A percentile compares a stretch with the other conserved stretches of the same genome.
phyloP scores from a whole-genome alignment of 164 flowering plant species.

The Chimonanthus salicifolius region DNA sequence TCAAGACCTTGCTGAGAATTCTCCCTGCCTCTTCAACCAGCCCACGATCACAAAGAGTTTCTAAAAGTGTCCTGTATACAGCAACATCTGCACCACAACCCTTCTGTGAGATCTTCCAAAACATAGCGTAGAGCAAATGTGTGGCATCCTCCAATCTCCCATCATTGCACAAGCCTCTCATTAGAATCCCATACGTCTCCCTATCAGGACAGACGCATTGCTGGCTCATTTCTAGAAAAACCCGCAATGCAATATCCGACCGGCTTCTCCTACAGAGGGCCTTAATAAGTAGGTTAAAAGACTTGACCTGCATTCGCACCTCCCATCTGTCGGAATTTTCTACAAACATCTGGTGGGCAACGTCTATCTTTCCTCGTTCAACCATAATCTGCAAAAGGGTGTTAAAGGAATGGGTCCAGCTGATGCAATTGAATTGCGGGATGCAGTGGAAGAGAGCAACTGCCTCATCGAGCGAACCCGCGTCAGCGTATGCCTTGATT shows the following conservation, averaged over 20 bases:
- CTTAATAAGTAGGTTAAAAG: slow-evolving; percentile 52
- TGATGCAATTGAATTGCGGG: slow-evolving; percentile 59
- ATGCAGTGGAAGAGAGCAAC: slow-evolving; percentile 47
- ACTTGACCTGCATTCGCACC: slow-evolving; percentile 38
- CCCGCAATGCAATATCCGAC: slow-evolving; percentile 53
- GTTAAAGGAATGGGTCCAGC: slow-evolving; percentile 60
- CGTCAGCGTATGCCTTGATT: slow-evolving; percentile 45
- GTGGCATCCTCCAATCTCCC: slow-evolving; percentile 57
- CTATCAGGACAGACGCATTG: slow-evolving; percentile 54
- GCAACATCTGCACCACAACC: slow-evolving; percentile 72
- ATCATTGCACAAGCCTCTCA: slow-evolving; percentile 72
- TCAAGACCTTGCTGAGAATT: slow-evolving; percentile 55
- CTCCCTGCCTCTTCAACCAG: slow-evolving; percentile 44
- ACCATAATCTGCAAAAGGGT: slow-evolving; percentile 51
- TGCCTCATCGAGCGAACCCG: slow-evolving; percentile 52
- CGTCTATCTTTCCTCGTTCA: slow-evolving; percentile 35
- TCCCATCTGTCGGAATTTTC: slow-evolving; percentile 58
- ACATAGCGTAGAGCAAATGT: slow-evolving; percentile 76
- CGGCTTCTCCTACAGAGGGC: slow-evolving; percentile 41
- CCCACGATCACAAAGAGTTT: slow-evolving; percentile 63
- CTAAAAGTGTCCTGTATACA: slow-evolving; percentile 54
- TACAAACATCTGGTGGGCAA: slow-evolving; percentile 36
- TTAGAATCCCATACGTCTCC: slow-evolving; percentile 53
- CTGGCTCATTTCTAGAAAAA: slow-evolving; percentile 62
- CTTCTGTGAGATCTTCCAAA: slow-evolving; percentile 74